Evolutionary conservation across 1,139 yeast genomes (phyloP).

Genomic region (Entelexis paramagnoliae): DNA sequence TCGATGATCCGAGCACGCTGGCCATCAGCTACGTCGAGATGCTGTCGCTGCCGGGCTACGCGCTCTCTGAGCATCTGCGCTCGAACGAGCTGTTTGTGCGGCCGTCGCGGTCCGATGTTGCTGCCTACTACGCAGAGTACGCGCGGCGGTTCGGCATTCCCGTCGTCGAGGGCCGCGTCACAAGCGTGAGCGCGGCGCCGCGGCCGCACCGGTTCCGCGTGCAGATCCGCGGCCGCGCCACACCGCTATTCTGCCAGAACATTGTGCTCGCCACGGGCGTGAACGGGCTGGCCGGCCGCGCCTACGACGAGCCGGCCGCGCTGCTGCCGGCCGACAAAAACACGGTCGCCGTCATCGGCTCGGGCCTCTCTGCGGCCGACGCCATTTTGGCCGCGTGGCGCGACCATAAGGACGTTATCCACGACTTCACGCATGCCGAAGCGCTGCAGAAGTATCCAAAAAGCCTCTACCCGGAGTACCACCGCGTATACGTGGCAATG

Average conservation of each 20-base stretch:
- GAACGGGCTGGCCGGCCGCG: not conserved
- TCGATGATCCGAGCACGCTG: conserved; percentile 23
- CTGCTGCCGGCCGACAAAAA: not conserved
- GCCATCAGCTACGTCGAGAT: conserved; percentile 32
- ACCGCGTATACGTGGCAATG: not conserved
- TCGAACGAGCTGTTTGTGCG: conserved; percentile 25
- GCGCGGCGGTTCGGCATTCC: conserved; percentile 26
- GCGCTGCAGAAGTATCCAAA: not conserved
- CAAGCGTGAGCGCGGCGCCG: not conserved
- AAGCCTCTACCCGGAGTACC: conserved; percentile 4
- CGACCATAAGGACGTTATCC: not conserved
- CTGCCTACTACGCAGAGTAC: conserved; percentile 29
- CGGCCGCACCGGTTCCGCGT: not conserved
- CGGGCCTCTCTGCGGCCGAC: conserved; percentile 2
- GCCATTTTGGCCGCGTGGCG: conserved; percentile 1
- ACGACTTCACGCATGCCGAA: not conserved
- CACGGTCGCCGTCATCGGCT: not conserved
- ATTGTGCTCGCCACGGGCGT: conserved; percentile 6
- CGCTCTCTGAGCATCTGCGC: conserved; percentile 27
- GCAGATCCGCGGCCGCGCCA: not conserved
- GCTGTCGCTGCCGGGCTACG: conserved; percentile 31
- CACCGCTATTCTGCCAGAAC: not conserved
- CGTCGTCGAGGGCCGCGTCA: not conserved
- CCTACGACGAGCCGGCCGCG: not conserved
- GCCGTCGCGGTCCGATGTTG: conserved; percentile 29